Percentiles rank a stretch among this genome's conserved stretches.
Conservation (phyloP, 495 filamentous ascomycete species). For the Collariella sp. region DNA sequence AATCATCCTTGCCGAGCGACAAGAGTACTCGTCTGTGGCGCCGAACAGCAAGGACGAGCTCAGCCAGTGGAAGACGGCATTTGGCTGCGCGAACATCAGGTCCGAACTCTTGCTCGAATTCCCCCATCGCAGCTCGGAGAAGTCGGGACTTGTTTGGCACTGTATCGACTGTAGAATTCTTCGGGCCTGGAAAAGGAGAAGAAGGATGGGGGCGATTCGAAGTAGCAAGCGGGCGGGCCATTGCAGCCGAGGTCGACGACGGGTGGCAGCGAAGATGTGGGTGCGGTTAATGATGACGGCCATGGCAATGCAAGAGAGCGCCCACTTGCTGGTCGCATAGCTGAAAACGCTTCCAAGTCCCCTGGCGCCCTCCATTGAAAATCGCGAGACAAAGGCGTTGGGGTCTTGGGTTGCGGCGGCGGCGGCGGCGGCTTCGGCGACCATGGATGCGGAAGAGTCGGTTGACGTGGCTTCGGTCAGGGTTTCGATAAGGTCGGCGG, state of each 20-base stretch:
- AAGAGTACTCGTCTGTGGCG: conserved; percentile 58
- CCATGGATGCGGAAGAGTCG: conserved; percentile 2
- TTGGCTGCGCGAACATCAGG: conserved; percentile 64
- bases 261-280: conserved; percentile 82
- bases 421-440: conserved; percentile 19
- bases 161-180: conserved; percentile 73
- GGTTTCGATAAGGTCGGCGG: conserved; percentile 11
- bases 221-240: conserved; percentile 65
- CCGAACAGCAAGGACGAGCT: conserved; percentile 62
- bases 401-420: conserved; percentile 31
- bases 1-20: conserved; percentile 63
- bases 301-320: conserved; percentile 73
- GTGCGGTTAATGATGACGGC: conserved; percentile 86
- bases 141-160: conserved; percentile 82
- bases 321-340: conserved; percentile 92
- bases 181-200: conserved; percentile 61
- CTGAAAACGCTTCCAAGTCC: conserved; percentile 80
- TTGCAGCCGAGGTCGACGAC: conserved; percentile 61
- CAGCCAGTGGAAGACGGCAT: conserved; percentile 58
- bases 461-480: conserved; percentile 23
- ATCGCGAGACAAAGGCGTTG: conserved; percentile 34
- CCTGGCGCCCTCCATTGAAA: conserved; percentile 43
- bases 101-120: conserved; percentile 54
- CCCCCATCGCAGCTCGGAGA: conserved; percentile 63
- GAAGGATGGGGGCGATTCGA: conserved; percentile 64